These are phyloP conservation scores for Angophora floribunda DNA, from an alignment of 345 rosid species.

Conservation along the genomic window DNA sequence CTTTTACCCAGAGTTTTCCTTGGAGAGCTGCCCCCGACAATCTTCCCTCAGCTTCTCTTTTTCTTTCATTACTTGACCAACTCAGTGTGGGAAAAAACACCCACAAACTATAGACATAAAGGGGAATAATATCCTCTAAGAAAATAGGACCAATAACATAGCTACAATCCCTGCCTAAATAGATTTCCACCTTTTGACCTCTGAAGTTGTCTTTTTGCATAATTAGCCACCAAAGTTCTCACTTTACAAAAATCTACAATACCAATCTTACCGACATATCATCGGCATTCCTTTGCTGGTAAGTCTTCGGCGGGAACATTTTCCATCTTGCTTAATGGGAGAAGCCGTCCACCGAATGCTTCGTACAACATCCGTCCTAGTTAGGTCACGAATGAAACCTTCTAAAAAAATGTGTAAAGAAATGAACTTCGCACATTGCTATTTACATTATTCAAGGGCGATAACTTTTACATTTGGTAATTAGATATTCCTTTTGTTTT, in stretches of 20 bases:
- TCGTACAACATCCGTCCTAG: background rate
- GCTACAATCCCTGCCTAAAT: background rate
- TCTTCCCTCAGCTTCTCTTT: background rate
- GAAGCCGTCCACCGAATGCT: background rate
- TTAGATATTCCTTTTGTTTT: background rate
- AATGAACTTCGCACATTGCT: background rate
- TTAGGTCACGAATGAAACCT: background rate
- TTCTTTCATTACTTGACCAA: background rate
- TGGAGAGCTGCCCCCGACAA: background rate
- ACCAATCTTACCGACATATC: background rate
- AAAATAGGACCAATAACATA: background rate
- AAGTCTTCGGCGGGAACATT: background rate
- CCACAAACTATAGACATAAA: background rate
- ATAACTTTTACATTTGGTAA: background rate
- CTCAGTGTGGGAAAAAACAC: background rate
- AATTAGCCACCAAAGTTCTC: background rate
- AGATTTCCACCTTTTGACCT: background rate
- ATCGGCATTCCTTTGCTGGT: background rate
- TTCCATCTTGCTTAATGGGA: background rate
- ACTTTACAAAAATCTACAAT: background rate
- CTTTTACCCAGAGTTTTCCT: background rate
- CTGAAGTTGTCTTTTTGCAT: background rate
- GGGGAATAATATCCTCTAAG: background rate
- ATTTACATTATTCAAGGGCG: background rate
- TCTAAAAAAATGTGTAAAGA: background rate